Conservation (phyloP, 2,329 filamentous ascomycete genomes). For the Xylariaceae sp. region DNA sequence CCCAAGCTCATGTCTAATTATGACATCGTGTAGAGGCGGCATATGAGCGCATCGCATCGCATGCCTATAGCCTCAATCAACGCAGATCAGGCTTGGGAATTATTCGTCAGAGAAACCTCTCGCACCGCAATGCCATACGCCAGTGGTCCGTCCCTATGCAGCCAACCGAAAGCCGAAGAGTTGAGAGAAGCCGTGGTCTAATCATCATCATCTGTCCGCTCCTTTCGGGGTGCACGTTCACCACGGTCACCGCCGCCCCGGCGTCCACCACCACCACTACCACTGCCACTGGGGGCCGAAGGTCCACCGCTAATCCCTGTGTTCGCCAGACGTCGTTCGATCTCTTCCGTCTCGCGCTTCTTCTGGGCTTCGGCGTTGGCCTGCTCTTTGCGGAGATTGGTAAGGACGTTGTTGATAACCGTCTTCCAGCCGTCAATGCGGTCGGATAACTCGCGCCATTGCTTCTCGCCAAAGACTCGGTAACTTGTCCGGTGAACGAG, state of each 20-base stretch:
- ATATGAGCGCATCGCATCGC: neutral
- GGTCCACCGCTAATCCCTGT: slow-evolving; percentile 40
- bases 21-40: neutral
- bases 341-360: slow-evolving; percentile 75
- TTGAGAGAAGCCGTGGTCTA: slow-evolving; percentile 38
- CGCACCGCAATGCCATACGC: slow-evolving; percentile 35
- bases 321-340: slow-evolving; percentile 66
- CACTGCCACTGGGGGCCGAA: too few species aligned
- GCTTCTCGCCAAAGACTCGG: slow-evolving; percentile 95
- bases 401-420: slow-evolving; percentile 77
- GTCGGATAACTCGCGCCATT: slow-evolving; percentile 93
- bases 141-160: slow-evolving; percentile 33
- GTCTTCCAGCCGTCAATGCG: slow-evolving; percentile 89
- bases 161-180: slow-evolving; percentile 27
- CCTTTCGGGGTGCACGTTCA: slow-evolving; percentile 42
- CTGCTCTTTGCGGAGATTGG: slow-evolving; percentile 79
- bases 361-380: slow-evolving; percentile 74
- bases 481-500: slow-evolving; percentile 95
- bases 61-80: neutral
- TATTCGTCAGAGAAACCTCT: slow-evolving; percentile 19
- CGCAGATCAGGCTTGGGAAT: slow-evolving; percentile 1
- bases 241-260: slow-evolving; percentile 30
- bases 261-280: slow-evolving; percentile 38
- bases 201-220: slow-evolving; percentile 61
- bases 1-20: neutral